Percentiles rank a stretch among this genome's conserved stretches.
These are phyloP conservation scores for Aciculoconidium aculeatum DNA, from an alignment of 805 yeast species.

Conservation along the genomic window DNA sequence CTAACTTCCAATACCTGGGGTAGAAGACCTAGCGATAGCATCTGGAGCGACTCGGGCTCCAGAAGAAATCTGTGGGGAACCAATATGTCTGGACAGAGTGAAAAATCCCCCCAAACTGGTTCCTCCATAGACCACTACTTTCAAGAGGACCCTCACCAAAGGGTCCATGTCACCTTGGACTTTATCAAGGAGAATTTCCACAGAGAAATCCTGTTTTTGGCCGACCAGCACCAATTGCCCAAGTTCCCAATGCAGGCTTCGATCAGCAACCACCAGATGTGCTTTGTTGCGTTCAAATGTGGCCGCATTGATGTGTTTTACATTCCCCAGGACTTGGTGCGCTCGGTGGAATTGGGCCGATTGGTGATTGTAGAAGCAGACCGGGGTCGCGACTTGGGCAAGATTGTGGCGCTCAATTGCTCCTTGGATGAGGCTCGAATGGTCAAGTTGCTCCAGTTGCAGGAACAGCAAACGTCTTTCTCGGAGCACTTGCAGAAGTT, in stretches of 20 bases:
- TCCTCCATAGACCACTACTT: constrained; percentile 34
- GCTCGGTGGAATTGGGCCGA: constrained; percentile 47
- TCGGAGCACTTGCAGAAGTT: constrained; percentile 22
- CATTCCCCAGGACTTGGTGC: constrained; percentile 31
- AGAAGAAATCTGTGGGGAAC: constrained; percentile 2
- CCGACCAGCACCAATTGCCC: constrained; percentile 30
- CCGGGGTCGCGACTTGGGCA: constrained; percentile 73
- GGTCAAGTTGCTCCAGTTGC: constrained; percentile 58
- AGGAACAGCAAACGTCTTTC: constrained; percentile 66
- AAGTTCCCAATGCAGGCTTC: constrained; percentile 10
- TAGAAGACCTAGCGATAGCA: constrained; percentile 6
- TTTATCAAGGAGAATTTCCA: constrained; percentile 23
- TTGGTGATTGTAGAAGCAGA: constrained; percentile 82
- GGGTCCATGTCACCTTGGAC: constrained; percentile 31
- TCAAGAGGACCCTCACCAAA: constrained; percentile 30
- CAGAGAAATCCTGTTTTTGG: constrained; percentile 24
- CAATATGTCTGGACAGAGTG: constrained; percentile 8
- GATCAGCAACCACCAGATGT: constrained; percentile 36
- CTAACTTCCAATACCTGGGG: constrained; percentile 2
- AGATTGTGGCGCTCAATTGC: constrained; percentile 52
- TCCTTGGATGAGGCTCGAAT: constrained; percentile 62
- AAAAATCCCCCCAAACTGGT: no score
- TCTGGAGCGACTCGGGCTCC: constrained; percentile 4
- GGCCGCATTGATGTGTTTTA: constrained; percentile 76
- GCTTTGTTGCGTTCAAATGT: constrained; percentile 70